Evolutionary conservation across 768 basidiomycete species (phyloP), one percentile per base, ranked within the genome.

Genomic region (Leucosporidium yakuticum): DNA sequence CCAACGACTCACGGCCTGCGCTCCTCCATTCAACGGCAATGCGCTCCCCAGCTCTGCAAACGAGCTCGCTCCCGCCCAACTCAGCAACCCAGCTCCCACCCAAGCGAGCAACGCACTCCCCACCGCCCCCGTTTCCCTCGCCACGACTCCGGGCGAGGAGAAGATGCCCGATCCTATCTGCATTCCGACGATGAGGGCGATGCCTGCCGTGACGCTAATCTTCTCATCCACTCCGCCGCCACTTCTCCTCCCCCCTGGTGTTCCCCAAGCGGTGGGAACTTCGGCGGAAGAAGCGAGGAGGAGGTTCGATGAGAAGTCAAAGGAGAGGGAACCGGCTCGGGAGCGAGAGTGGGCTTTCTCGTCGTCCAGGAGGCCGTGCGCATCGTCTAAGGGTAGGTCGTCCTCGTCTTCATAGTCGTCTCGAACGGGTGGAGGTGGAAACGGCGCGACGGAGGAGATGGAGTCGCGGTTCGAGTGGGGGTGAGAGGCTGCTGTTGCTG

Each of bases 21-120:
- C 71, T 0, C 79, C 80, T 21, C 79, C 80, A 56, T 79, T 79
- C 34, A 90, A 79, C 21, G 91, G 91, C 76, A 95, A 90, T 49
- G 89, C 88, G 53, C 87, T 87, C 61, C 94, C 95, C 34, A 74
- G 57, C 47, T 73, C 74, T 0, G 74, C 71, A 5, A 70, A 64
- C 21, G 44, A 29, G 39, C 59, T 4, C 17, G 34, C 4, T 6
- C 4, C 95, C 4, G 95, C 96, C 95, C 94, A 97, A 9, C 85
- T 90, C 15, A 98, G 81, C 29, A 94, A 63, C 9, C 93, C 95
- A 63, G 90, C 87, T 4, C 83, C 80, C 9, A 90, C 70, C 94
- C 95, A 97, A 6, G 96, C 89, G 23, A 83, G 47, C 20, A 98
- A 79, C 80, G 92, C 92, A 17, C 92, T 89, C 17, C 94, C 95